Base-by-base conservation (phyloP, 2,329 filamentous ascomycete genomes). In the Colletotrichum somersetense region DNA sequence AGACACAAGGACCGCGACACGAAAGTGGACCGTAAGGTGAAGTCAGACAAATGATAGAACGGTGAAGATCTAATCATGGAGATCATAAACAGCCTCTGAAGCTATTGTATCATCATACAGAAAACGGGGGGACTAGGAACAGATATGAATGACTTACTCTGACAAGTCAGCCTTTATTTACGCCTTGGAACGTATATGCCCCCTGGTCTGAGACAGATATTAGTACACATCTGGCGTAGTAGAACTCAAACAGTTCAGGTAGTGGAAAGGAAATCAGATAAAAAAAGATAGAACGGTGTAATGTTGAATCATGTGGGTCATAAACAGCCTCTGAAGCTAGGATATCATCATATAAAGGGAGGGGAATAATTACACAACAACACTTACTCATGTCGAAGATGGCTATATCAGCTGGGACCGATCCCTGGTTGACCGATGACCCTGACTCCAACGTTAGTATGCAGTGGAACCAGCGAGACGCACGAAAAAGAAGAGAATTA, bases 31-130 rank as follows among this genome's bases (percentile, higher is more conserved):
- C 4, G 8, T 40, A 18, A n/a, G 18, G 38, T 33, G 33, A 62
- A 63, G 30, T 74, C 72, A 74, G 72, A 75, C 64, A 67, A 74
- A 72, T 58, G 77, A 79, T 77, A 76, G 73, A 76, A 76, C 77
- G 78, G 79, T 81, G 76, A 80, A 76, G 64, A 75, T 80, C 80
- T 75, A 83, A 83, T 83, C 81, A 83, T 75, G 2, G 61, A 73
- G 75, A 80, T 85, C 83, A 85, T 85, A 85, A 85, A 85, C 83
- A 85, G 83, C 83, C 83, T 85, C 83, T 83, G 82, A 81, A 77
- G 77, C 77, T 71, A 74, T 33, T 53, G 50, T 78, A 78, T 84
- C 82, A 84, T 84, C 82, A 84, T 81, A 75, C 75, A 79, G 71
- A 67, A 35, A 38, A 56, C 62, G 59, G 40, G 35, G 18, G 40